Evolutionary conservation across 306 rosid genomes (phyloP).

Genomic region (Lathyrus aphaca): DNA sequence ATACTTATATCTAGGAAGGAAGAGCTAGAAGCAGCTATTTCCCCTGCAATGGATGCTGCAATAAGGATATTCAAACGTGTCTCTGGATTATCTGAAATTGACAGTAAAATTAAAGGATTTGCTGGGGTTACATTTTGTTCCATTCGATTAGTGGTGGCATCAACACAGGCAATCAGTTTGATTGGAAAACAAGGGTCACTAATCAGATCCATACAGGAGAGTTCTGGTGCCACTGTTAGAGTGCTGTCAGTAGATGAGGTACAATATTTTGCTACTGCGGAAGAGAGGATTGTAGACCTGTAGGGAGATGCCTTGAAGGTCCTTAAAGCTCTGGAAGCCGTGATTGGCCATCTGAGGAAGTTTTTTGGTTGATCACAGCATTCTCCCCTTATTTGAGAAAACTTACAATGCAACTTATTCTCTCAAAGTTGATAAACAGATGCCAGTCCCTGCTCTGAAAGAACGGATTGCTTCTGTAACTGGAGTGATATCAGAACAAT

Average conservation of each 20-base stretch:
- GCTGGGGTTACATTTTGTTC: constrained; percentile 64
- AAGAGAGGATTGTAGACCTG: constrained; percentile 88
- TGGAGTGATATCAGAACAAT: constrained; percentile 56
- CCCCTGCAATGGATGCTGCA: constrained; percentile 92
- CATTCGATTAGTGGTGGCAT: constrained; percentile 73
- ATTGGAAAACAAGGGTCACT: too few species aligned
- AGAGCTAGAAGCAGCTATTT: constrained; percentile 67
- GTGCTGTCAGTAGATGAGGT: constrained; percentile 85
- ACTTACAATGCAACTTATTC: too few species aligned
- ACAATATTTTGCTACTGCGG: constrained; percentile 59
- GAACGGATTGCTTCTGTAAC: constrained; percentile 62
- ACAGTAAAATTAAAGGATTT: constrained; percentile 52
- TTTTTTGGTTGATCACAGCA: constrained; percentile 89
- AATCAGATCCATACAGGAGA: too few species aligned
- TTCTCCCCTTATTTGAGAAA: constrained; percentile 88
- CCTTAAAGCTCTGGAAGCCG: constrained; percentile 84
- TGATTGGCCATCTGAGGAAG: constrained; percentile 80
- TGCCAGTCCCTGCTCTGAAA: constrained; percentile 77
- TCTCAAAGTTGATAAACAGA: too few species aligned
- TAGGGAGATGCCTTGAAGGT: constrained; percentile 90
- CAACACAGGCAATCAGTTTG: too few species aligned
- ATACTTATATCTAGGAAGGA: constrained; percentile 84
- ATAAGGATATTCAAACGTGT: constrained; percentile 78
- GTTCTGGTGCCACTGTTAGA: constrained; percentile 70
- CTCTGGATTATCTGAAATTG: constrained; percentile 73